Evolutionary conservation across 2,329 filamentous ascomycete species (phyloP).

Genomic region (Phialemoniopsis sp.): DNA sequence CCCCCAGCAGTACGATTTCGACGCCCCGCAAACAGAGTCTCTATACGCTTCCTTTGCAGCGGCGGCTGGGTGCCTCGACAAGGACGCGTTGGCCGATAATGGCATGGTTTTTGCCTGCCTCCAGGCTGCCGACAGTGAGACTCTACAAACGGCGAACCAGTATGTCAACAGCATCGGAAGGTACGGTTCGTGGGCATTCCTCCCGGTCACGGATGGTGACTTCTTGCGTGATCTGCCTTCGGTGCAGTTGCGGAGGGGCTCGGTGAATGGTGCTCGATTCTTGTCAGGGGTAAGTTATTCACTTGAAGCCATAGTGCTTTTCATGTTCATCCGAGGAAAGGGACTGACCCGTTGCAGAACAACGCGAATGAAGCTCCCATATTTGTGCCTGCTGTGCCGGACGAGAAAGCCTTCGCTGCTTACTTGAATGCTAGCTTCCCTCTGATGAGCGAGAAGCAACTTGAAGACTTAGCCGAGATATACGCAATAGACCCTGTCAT

Average conservation of each 20-base stretch:
- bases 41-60: slow-evolving; percentile 40
- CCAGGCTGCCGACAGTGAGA: slow-evolving; percentile 19
- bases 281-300: slow-evolving; percentile 7
- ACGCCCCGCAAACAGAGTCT: slow-evolving; percentile 36
- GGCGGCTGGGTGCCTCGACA: slow-evolving; percentile 30
- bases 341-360: slow-evolving; percentile 13
- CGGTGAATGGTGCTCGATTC: slow-evolving; percentile 21
- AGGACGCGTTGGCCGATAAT: slow-evolving; percentile 6
- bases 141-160: slow-evolving; percentile 17
- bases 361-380: slow-evolving; percentile 45
- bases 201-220: slow-evolving; percentile 26
- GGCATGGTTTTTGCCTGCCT: slow-evolving; percentile 17
- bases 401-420: too few relatives aligned
- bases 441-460: too few relatives aligned
- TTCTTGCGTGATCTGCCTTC: slow-evolving; percentile 22
- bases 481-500: too few relatives aligned
- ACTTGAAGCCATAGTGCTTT: too few relatives aligned
- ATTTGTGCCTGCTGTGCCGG: slow-evolving; percentile 28
- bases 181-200: slow-evolving; percentile 21
- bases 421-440: too few relatives aligned
- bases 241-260: slow-evolving; percentile 17
- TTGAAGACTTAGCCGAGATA: too few relatives aligned
- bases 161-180: slow-evolving; percentile 8
- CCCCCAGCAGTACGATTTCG: slow-evolving; percentile 42
- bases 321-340: too few relatives aligned